Percentiles rank a stretch among this genome's conserved stretches.
These are phyloP conservation scores for Giardia muris DNA, from an alignment of 208 protist genomes.

Conservation along the genomic window DNA sequence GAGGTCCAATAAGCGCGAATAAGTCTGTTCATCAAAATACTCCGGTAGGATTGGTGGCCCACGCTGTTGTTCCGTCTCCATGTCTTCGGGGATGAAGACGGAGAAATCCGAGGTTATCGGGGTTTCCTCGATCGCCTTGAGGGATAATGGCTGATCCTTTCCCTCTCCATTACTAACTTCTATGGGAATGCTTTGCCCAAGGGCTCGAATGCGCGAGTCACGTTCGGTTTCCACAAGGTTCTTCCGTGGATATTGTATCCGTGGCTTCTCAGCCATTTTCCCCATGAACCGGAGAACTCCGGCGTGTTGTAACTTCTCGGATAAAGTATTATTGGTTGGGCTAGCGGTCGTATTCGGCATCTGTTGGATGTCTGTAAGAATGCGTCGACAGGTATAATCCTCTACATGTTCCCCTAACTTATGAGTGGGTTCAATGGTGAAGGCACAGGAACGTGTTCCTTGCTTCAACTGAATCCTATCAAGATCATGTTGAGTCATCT, in stretches of 20 bases:
- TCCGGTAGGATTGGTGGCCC: too few relatives aligned
- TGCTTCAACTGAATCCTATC: background rate
- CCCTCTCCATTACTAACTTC: too few relatives aligned
- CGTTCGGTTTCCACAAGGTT: background rate
- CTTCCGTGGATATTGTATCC: background rate
- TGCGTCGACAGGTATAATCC: background rate
- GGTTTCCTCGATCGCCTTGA: too few relatives aligned
- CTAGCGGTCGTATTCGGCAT: too few relatives aligned
- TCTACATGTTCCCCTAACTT: background rate
- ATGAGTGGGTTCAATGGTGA: background rate
- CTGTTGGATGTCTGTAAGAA: too few relatives aligned
- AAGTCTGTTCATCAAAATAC: background rate
- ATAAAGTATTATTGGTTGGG: too few relatives aligned
- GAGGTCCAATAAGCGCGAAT: background rate
- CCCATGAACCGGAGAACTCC: background rate
- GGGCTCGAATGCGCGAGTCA: too few relatives aligned
- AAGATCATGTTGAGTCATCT: background rate
- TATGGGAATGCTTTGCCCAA: too few relatives aligned
- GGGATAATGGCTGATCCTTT: too few relatives aligned
- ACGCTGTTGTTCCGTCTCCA: too few relatives aligned
- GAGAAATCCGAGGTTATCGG: too few relatives aligned
- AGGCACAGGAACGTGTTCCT: background rate
- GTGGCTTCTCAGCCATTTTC: background rate
- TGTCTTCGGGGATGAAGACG: too few relatives aligned
- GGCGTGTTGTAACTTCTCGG: background rate